phyloP scores from a whole-genome alignment of 257 asterid genomes.

The Solanum acaule region DNA sequence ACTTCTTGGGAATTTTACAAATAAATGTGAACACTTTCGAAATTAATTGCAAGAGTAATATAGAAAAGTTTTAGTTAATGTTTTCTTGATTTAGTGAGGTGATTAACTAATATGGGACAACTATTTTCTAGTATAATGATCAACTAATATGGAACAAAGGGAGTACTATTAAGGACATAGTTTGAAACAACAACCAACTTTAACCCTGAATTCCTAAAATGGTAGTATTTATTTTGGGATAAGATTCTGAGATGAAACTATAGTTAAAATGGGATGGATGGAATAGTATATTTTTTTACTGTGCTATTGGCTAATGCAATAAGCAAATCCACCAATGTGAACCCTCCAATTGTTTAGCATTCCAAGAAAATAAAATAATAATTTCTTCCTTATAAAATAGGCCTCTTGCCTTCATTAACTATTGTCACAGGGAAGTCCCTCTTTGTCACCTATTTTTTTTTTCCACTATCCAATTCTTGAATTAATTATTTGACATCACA shows the following conservation, averaged over 20 bases:
- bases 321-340: background rate
- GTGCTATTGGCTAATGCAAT: background rate
- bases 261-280: background rate
- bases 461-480: background rate
- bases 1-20: too few relatives aligned
- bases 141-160: background rate
- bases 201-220: background rate
- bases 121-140: background rate
- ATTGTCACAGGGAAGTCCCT: slow-evolving; percentile 8
- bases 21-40: accelerated
- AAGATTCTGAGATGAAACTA: background rate
- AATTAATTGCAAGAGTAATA: too few relatives aligned
- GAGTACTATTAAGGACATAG: background rate
- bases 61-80: accelerated
- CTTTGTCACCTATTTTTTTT: background rate
- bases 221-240: background rate
- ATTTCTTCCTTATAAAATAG: slow-evolving; percentile 16
- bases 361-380: slow-evolving; percentile 13
- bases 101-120: accelerated
- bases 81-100: too few relatives aligned
- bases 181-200: too few relatives aligned
- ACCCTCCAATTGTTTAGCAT: slow-evolving; percentile 24
- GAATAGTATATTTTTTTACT: background rate
- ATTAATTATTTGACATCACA: slow-evolving; percentile 1
- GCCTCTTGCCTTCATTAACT: background rate